Percentiles rank a stretch among this genome's conserved stretches.
phyloP scores from a whole-genome alignment of 306 rosid genomes.

The Casuarina glauca region DNA sequence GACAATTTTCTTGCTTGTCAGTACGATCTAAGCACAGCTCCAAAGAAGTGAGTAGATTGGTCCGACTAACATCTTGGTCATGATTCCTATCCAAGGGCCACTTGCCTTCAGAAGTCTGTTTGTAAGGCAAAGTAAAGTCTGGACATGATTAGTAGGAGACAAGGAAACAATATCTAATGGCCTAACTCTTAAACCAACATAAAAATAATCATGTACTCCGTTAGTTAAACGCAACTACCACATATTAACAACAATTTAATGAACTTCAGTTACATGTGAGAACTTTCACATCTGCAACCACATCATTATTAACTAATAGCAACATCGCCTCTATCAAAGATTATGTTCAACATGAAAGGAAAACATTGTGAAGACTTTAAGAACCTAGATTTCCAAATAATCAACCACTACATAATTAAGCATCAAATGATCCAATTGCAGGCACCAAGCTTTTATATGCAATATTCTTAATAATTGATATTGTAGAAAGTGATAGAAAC shows the following conservation, averaged over 20 bases:
- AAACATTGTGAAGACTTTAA: neutral
- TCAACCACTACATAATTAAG: neutral
- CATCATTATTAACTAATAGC: neutral
- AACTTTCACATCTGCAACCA: constrained; percentile 8
- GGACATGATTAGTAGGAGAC: constrained; percentile 19
- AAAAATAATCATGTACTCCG: constrained; percentile 4
- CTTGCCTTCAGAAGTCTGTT: constrained; percentile 45
- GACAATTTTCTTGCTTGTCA: constrained; percentile 31
- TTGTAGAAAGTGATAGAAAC: neutral
- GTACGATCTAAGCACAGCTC: constrained; percentile 29
- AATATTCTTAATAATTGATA: neutral
- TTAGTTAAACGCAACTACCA: neutral
- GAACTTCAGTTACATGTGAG: neutral
- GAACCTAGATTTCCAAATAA: neutral
- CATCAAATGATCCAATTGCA: neutral
- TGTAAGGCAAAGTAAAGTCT: constrained; percentile 24
- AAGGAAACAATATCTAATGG: neutral
- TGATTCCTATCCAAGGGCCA: constrained; percentile 44
- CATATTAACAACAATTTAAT: neutral
- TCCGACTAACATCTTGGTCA: constrained; percentile 39
- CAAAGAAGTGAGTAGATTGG: constrained; percentile 35
- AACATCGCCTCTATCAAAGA: neutral
- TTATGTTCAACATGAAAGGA: neutral
- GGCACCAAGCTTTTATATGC: neutral
- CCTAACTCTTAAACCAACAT: neutral